Evolutionary conservation across 371 early-diverging fungal genomes (phyloP).

Genomic region (Paraphysoderma sedebokerense): DNA sequence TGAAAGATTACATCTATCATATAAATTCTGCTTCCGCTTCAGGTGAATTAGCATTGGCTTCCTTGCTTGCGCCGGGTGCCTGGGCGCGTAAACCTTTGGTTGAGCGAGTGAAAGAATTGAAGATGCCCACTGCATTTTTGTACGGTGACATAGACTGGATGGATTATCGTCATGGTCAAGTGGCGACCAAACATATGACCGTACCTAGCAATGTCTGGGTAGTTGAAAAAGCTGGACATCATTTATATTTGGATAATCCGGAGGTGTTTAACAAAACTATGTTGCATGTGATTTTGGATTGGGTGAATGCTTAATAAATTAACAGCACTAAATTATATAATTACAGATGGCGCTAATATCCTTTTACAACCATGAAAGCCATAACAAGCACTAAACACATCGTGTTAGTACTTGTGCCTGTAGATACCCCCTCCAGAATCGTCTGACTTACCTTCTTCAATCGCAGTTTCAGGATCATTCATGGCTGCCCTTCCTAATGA

Average conservation of each 20-base stretch:
- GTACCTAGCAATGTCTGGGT: constrained; percentile 1
- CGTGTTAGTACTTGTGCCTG: too few relatives aligned
- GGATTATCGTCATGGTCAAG: constrained; percentile 50
- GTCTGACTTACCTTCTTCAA: too few relatives aligned
- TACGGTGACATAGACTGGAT: constrained; percentile 84
- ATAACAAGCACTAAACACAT: too few relatives aligned
- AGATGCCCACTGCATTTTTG: constrained; percentile 61
- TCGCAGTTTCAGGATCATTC: too few relatives aligned
- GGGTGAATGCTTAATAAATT: too few relatives aligned
- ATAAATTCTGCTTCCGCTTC: constrained; percentile 56
- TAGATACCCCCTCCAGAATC: too few relatives aligned
- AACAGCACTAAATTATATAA: too few relatives aligned
- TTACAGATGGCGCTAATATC: too few relatives aligned
- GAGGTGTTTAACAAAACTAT: constrained; percentile 42
- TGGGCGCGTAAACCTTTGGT: constrained; percentile 65
- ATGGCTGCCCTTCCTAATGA: too few relatives aligned
- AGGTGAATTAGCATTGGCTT: constrained; percentile 60
- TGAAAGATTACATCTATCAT: constrained; percentile 40
- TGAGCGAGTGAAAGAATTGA: constrained; percentile 35
- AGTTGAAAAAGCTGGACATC: constrained; percentile 49
- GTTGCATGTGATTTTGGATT: too few relatives aligned
- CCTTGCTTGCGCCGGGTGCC: constrained; percentile 58
- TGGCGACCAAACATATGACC: constrained; percentile 16
- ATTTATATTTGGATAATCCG: constrained; percentile 75
- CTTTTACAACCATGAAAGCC: too few relatives aligned